Percentiles rank a stretch among this genome's conserved stretches.
Evolutionary conservation across 768 basidiomycete species (phyloP).

Genomic region (Butyriboletus loyo): DNA sequence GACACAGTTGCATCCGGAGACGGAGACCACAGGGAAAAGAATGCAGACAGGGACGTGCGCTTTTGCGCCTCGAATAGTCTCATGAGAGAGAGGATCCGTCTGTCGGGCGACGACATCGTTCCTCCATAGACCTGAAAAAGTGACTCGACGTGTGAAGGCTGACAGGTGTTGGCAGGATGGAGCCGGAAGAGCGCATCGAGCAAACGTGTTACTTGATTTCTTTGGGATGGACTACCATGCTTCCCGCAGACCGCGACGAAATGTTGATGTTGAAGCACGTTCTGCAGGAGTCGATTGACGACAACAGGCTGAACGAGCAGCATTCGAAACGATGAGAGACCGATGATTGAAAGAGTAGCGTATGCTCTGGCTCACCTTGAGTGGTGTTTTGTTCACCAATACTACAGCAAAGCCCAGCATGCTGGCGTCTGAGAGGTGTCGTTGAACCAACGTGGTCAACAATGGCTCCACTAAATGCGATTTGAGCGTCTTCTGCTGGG

Average conservation of each 20-base stretch:
- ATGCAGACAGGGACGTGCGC: constrained; percentile 56
- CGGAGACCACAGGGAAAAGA: constrained; percentile 67
- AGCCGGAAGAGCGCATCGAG: constrained; percentile 67
- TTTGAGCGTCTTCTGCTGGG: constrained; percentile 32
- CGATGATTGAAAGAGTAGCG: not conserved
- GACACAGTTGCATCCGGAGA: constrained; percentile 41
- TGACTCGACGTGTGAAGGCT: constrained; percentile 78
- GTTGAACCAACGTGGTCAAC: constrained; percentile 59
- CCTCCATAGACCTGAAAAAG: constrained; percentile 73
- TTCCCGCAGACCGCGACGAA: constrained; percentile 50
- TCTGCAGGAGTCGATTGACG: constrained; percentile 77
- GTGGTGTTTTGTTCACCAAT: constrained; percentile 38
- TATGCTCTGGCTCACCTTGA: constrained; percentile 55
- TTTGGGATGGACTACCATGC: constrained; percentile 25
- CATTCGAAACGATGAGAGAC: not conserved
- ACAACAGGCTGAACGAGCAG: constrained; percentile 49
- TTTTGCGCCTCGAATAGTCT: constrained; percentile 73
- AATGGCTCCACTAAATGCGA: constrained; percentile 69
- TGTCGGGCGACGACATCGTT: constrained; percentile 63
- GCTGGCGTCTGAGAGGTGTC: constrained; percentile 44
- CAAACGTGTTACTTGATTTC: constrained; percentile 51
- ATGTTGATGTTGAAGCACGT: constrained; percentile 64
- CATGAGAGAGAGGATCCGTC: constrained; percentile 69
- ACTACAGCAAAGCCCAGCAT: constrained; percentile 44
- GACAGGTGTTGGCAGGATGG: constrained; percentile 82